Percentiles rank a stretch among this genome's conserved stretches.
Evolutionary conservation across 768 basidiomycete species (phyloP).

Genomic region (Hydnomerulius pinastri): DNA sequence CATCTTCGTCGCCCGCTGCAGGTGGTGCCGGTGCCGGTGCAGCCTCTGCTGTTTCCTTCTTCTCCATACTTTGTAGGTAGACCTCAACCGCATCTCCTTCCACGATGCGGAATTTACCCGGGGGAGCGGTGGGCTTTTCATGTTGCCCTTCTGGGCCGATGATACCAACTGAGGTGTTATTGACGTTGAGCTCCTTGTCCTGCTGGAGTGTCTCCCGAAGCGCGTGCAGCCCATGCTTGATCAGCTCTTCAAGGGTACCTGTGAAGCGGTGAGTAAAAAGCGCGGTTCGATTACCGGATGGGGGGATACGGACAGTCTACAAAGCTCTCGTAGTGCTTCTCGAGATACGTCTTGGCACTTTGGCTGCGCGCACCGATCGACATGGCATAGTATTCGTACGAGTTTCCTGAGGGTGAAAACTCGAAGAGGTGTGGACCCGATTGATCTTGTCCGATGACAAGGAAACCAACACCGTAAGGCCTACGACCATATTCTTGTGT

Average conservation of each 20-base stretch:
- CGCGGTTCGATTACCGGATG: not conserved
- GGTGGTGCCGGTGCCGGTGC: constrained; percentile 39
- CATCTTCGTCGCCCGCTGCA: constrained; percentile 65
- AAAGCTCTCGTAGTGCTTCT: constrained; percentile 90
- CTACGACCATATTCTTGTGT: constrained; percentile 97
- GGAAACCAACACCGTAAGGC: constrained; percentile 98
- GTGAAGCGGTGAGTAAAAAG: constrained; percentile 3
- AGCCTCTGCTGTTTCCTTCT: constrained; percentile 56
- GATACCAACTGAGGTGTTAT: constrained; percentile 95
- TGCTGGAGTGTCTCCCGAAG: constrained; percentile 97
- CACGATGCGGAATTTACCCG: constrained; percentile 79
- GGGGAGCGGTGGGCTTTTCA: constrained; percentile 53
- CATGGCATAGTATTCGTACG: constrained; percentile 98
- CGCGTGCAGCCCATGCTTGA: constrained; percentile 92
- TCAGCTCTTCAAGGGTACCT: constrained; percentile 86
- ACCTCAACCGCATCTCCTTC: constrained; percentile 78
- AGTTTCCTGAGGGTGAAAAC: constrained; percentile 96
- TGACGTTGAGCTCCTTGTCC: constrained; percentile 91
- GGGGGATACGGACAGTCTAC: constrained; percentile 64
- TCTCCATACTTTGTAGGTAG: constrained; percentile 78
- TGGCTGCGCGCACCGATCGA: constrained; percentile 98
- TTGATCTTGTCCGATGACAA: constrained; percentile 94
- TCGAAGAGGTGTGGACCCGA: constrained; percentile 98
- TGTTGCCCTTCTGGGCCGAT: constrained; percentile 70
- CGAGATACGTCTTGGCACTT: constrained; percentile 97